These are phyloP conservation scores for Candida broadrunensis DNA, from an alignment of 805 yeast species.

Conservation along the genomic window DNA sequence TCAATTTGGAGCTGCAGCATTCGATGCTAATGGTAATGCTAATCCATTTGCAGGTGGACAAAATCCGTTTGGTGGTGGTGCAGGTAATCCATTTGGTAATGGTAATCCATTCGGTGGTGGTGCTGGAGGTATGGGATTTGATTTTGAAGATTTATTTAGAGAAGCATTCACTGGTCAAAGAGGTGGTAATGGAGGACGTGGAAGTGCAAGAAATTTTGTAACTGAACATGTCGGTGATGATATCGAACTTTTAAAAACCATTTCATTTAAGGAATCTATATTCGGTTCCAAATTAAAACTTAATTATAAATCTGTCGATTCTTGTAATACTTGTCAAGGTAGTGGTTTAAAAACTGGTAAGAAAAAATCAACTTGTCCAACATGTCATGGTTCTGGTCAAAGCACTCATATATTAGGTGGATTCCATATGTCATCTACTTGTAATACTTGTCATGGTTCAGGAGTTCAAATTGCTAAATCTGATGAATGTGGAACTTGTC, in stretches of 20 bases:
- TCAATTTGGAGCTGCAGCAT: slow-evolving; percentile 86
- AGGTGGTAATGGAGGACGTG: slow-evolving; percentile 32
- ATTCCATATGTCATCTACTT: slow-evolving; percentile 94
- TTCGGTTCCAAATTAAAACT: slow-evolving; percentile 70
- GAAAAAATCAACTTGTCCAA: slow-evolving; percentile 71
- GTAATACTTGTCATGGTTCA: slow-evolving; percentile 81
- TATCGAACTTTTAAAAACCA: slow-evolving; percentile 71
- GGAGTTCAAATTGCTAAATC: slow-evolving; percentile 72
- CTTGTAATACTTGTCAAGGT: slow-evolving; percentile 80
- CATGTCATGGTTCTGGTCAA: slow-evolving; percentile 94
- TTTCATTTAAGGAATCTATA: slow-evolving; percentile 82
- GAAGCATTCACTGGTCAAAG: slow-evolving; percentile 46
- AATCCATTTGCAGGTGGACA: slow-evolving; percentile 45
- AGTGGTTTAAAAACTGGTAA: slow-evolving; percentile 79
- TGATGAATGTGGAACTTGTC: slow-evolving; percentile 78
- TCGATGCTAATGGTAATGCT: slow-evolving; percentile 57
- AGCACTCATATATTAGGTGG: slow-evolving; percentile 87
- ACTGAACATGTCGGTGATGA: slow-evolving; percentile 88
- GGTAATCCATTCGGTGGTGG: slow-evolving; percentile 29
- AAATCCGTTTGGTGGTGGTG: slow-evolving; percentile 37
- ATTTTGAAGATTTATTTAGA: slow-evolving; percentile 44
- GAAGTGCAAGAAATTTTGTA: slow-evolving; percentile 47
- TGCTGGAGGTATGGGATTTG: slow-evolving; percentile 45
- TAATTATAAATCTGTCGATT: slow-evolving; percentile 68
- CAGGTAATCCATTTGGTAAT: slow-evolving; percentile 40